These are phyloP conservation scores for Maudiozyma humilis DNA, from an alignment of 1,139 yeast genomes.

Conservation along the genomic window DNA sequence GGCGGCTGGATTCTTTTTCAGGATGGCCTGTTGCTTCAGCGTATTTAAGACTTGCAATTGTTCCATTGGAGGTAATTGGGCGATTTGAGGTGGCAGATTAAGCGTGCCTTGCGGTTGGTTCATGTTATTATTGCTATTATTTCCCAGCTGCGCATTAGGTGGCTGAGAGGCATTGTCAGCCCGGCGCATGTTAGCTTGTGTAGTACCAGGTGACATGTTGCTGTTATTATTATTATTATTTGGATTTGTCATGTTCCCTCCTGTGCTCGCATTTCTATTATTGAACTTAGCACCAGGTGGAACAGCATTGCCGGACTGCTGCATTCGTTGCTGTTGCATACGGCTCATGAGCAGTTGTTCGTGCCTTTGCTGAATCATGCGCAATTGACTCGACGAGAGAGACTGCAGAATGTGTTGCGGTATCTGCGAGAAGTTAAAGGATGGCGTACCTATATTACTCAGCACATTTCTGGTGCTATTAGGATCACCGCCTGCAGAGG, in stretches of 20 bases:
- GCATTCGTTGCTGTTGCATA: conserved; percentile 23
- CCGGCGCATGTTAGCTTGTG: not conserved
- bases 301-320: conserved; percentile 6
- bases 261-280: conserved; percentile 14
- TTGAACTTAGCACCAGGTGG: not conserved
- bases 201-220: conserved; percentile 4
- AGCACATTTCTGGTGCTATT: conserved; percentile 11
- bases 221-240: conserved; percentile 14
- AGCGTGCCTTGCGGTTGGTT: conserved; percentile 10
- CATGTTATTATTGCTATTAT: conserved; percentile 6
- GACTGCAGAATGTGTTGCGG: conserved; percentile 30
- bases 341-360: conserved; percentile 26
- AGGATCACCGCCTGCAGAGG: not conserved
- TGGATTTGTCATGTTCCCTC: conserved; percentile 8
- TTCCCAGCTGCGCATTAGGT: not conserved
- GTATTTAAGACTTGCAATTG: conserved; percentile 28
- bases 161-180: not conserved
- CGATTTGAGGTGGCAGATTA: conserved; percentile 30
- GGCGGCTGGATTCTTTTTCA: conserved; percentile 28
- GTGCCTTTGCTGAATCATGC: conserved; percentile 33
- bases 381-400: conserved; percentile 30
- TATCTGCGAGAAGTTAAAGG: conserved; percentile 29
- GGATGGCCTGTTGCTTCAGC: conserved; percentile 29
- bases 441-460: conserved; percentile 31
- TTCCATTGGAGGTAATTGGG: conserved; percentile 28